Conservation (phyloP, 768 basidiomycete genomes). For the Epithele typhae region DNA sequence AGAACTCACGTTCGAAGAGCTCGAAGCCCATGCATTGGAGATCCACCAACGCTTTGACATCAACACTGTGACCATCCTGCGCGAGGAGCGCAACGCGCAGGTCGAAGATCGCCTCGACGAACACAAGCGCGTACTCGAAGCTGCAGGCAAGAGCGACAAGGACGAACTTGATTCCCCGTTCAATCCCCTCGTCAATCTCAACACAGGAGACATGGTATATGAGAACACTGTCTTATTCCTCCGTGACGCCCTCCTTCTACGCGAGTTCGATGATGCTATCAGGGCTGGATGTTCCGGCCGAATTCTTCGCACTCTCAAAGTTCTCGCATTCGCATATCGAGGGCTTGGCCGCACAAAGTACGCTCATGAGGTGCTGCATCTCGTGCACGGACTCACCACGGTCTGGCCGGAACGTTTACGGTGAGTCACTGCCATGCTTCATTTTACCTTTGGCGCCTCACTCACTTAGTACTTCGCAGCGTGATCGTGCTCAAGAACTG, state of each 20-base stretch:
- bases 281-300: constrained; percentile 28
- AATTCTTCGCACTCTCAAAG: constrained; percentile 20
- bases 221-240: constrained; percentile 27
- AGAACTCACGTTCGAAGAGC: constrained; percentile 16
- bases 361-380: constrained; percentile 17
- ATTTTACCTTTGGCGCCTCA: neutral
- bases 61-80: no score
- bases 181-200: no score
- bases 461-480: constrained; percentile 10
- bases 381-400: constrained; percentile 14
- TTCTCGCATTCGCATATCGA: constrained; percentile 21
- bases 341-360: constrained; percentile 27
- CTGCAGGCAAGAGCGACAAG: no score
- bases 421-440: constrained; percentile 1
- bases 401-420: constrained; percentile 13
- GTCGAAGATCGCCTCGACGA: no score
- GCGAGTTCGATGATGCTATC: constrained; percentile 26
- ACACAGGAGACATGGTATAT: constrained; percentile 18
- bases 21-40: constrained; percentile 17
- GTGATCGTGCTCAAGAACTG: constrained; percentile 28
- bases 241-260: constrained; percentile 23
- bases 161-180: no score
- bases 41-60: constrained; percentile 23
- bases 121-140: no score
- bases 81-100: no score